Evolutionary conservation across 495 filamentous ascomycete species (phyloP), one percentile per base, ranked within the genome.

Genomic region (Xylaria bambusicola): DNA sequence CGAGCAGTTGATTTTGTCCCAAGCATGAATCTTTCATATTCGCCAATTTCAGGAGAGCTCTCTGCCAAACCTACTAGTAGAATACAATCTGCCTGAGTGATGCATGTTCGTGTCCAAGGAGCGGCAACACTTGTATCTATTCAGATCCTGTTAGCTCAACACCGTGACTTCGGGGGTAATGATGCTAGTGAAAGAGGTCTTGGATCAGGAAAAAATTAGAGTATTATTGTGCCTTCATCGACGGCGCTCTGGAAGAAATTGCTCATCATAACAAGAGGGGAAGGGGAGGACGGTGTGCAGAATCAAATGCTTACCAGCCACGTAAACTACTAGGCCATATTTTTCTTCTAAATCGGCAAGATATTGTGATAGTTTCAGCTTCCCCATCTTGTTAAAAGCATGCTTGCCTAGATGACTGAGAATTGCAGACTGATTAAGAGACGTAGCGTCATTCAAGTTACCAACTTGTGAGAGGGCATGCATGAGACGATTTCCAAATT

Each of bases 91-190:
- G 95, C 95, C 70, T 98, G 95, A 23, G 87, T 85, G 63, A 98
- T 97, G 66, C 94, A 98, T 1, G 94, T 98, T 70, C 97, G 93
- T 2, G 94, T 98, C 94, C 94, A 98, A 9, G 94, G 94, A 0
- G 95, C 85, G 68, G 95, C 96, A 56, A 97, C 92, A 58, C 86
- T 95, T 27, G 93, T 98, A 67, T 98, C 81, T 84, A 29, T 29
- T n/a, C 45, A 9, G 23, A 2, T 61, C 73, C 26, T 27, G 45
- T 59, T 62, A 74, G 67, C 18, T 42, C 29, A 18, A 20, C 24
- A 4, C 5, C 21, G 38, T 13, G 42, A 48, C 17, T 26, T 33
- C 1, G 24, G 31, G 42, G 1, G 21, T 6, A 15, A 31, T 15
- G 51, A 52, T n/a, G n/a, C 9, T 31, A 51, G 15, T 17, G 35